Evolutionary conservation across 495 filamentous ascomycete genomes (phyloP), one percentile per base, ranked within the genome.

Genomic region (Annulohypoxylon bovei): DNA sequence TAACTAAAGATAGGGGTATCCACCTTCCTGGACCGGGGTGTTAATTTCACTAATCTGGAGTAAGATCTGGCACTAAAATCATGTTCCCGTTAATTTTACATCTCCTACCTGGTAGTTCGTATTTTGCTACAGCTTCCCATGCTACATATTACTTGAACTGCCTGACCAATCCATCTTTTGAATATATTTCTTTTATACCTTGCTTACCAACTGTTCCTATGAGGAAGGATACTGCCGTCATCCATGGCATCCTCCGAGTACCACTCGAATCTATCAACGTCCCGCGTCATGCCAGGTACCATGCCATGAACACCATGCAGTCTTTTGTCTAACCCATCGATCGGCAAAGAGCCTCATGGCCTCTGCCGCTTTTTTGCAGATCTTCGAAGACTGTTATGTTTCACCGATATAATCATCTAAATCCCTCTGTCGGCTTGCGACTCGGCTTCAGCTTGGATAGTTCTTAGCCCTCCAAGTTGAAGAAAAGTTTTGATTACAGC

Each of bases 271-370:
- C 23, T 46, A 16, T 30, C 37, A 33, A 52, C 20, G 37, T 63
- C 33, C 46, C 53, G 35, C 35, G 16, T 58, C 33, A 70, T 70
- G 60, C 27, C 60, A 64, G 60, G 67, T 28, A 70, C 67, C 60
- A 16, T 33, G 7, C 30, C 3, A n/a, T 14, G n/a, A 53, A 50
- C 27, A 25, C 37, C 35, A 54, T 39, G 30, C 18, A 22, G 23
- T 28, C 50, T 50, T 50, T n/a, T 65, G n/a, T 47, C 57, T 50
- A 57, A 46, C 40, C 28, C 39, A 40, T 62, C 57, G 39, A 62
- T 68, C 58, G 40, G 52, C 35, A 16, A 62, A 61, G 68, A 71
- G 68, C 68, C 68, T 65, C 68, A 62, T 70, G n/a, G 23, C 42
- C 18, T 46, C 52, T 35, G 49, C 39, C 47, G 27, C 57, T 6